Conservation (phyloP, 345 rosid genomes). For the Stellera chamaejasme region DNA sequence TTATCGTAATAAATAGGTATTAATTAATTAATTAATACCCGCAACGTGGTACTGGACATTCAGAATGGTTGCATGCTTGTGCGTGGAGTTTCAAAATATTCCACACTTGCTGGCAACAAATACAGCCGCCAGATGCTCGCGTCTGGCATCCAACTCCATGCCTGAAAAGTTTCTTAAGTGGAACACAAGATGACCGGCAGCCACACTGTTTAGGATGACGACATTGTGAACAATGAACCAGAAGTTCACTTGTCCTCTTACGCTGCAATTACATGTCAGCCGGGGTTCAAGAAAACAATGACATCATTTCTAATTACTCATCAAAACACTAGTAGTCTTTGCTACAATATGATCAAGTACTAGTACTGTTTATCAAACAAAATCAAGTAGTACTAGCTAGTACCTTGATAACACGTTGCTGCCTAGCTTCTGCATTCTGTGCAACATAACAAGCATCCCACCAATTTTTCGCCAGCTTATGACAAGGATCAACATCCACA, state of each 20-base stretch:
- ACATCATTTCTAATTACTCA: neutral
- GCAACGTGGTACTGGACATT: conserved; percentile 96
- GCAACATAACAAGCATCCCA: conserved; percentile 84
- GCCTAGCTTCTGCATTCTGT: conserved; percentile 96
- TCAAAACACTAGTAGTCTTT: too few relatives aligned
- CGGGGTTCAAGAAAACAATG: neutral
- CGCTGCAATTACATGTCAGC: conserved; percentile 45
- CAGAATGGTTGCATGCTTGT: conserved; percentile 97
- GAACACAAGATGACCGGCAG: conserved; percentile 90
- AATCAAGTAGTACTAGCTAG: neutral
- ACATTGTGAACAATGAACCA: conserved; percentile 95
- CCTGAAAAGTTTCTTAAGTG: conserved; percentile 92
- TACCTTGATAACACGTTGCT: conserved; percentile 79
- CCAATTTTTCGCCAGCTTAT: conserved; percentile 86
- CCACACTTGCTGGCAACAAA: conserved; percentile 96
- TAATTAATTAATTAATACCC: conserved; percentile 31
- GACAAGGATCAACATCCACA: conserved; percentile 79
- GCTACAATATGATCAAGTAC: too few relatives aligned
- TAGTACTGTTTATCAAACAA: too few relatives aligned
- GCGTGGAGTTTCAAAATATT: conserved; percentile 96
- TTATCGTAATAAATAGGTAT: neutral
- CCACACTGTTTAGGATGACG: conserved; percentile 72
- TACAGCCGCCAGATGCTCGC: conserved; percentile 96
- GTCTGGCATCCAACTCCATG: conserved; percentile 83
- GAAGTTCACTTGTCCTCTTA: conserved; percentile 94